phyloP scores from a whole-genome alignment of 176 grass and related monocot genomes.

The Cymbopogon citratus region DNA sequence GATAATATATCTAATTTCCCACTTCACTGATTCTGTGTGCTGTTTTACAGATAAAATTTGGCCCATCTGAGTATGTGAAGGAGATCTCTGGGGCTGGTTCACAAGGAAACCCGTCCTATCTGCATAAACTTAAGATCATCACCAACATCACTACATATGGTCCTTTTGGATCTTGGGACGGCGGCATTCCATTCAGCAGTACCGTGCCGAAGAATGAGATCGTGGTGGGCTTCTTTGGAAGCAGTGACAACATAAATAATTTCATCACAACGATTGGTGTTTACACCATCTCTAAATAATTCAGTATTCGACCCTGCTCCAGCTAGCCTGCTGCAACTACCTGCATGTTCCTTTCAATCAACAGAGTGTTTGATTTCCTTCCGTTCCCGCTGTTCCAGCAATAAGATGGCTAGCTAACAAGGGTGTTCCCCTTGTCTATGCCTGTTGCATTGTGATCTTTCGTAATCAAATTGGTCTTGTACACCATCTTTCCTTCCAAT shows the following conservation, averaged over 20 bases:
- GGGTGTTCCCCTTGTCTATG: not conserved
- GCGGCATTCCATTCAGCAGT: not conserved
- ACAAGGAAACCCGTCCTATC: too few relatives aligned
- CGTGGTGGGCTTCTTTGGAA: not conserved
- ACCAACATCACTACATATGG: not conserved
- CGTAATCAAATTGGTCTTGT: not conserved
- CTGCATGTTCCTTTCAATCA: not conserved
- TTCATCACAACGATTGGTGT: too few relatives aligned
- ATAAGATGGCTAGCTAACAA: not conserved
- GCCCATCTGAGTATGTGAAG: not conserved
- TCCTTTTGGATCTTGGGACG: not conserved
- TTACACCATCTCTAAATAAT: too few relatives aligned
- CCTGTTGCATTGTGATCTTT: not conserved
- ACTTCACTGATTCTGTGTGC: not conserved
- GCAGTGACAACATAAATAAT: not conserved
- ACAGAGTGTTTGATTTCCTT: not conserved
- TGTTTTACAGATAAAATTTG: constrained; percentile 5
- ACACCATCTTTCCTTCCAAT: not conserved
- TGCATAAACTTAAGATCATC: not conserved
- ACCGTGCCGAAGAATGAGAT: not conserved
- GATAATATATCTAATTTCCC: not conserved
- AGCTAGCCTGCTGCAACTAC: too few relatives aligned
- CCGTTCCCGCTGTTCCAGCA: not conserved
- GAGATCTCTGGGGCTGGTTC: not conserved
- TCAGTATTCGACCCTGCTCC: too few relatives aligned